Percentiles rank a stretch among this genome's conserved stretches.
These are phyloP conservation scores for Ceratobasidium sp. DNA, from an alignment of 1,284 basidiomycete species.

Conservation along the genomic window DNA sequence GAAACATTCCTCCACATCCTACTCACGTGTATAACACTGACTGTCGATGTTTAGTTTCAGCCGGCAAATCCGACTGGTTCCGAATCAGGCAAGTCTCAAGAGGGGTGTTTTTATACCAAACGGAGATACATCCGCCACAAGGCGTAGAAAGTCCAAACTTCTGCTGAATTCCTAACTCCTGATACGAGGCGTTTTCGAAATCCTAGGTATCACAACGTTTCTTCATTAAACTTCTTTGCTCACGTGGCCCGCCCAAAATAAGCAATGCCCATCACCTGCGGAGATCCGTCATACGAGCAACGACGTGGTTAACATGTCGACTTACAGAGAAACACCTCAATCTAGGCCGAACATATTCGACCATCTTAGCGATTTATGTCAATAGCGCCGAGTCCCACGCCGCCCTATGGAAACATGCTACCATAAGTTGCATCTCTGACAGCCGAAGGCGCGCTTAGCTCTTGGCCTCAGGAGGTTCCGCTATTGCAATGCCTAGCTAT, in stretches of 20 bases:
- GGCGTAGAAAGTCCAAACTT: not conserved
- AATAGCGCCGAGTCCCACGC: not conserved
- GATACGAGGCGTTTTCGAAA: slow-evolving; percentile 2
- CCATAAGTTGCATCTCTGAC: not conserved
- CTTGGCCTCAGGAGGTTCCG: slow-evolving; percentile 17
- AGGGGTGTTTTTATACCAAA: not conserved
- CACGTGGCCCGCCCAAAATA: slow-evolving; percentile 26
- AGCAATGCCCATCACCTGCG: slow-evolving; percentile 22
- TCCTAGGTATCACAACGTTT: not conserved
- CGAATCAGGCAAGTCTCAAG: not conserved
- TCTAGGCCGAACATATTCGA: not conserved
- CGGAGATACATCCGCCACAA: not conserved
- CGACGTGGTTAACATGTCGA: not conserved
- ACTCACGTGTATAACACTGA: not conserved
- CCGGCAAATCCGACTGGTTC: not conserved
- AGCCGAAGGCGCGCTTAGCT: slow-evolving; percentile 19
- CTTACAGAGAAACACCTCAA: not conserved
- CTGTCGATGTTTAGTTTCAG: not conserved
- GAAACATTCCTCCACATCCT: not conserved
- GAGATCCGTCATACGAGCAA: not conserved
- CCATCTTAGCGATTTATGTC: not conserved
- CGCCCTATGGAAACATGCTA: slow-evolving; percentile 15
- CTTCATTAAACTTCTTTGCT: not conserved
- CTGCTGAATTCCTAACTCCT: not conserved
- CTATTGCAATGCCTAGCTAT: not conserved